Evolutionary conservation across 306 rosid genomes (phyloP).

Genomic region (Gleditsia sinensis): DNA sequence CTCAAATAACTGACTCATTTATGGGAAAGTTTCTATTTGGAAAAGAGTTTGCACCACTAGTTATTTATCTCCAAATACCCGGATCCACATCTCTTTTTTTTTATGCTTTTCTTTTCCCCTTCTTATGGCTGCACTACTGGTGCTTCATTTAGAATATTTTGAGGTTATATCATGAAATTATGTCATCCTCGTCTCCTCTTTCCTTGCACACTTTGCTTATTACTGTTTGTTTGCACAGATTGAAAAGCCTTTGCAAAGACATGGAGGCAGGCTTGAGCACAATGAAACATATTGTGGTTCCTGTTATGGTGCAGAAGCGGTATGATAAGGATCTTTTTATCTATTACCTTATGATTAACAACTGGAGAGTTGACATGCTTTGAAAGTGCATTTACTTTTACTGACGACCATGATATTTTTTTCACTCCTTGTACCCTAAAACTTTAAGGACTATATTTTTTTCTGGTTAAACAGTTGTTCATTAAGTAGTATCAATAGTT

Average conservation of each 20-base stretch:
- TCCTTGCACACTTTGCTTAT: constrained; percentile 26
- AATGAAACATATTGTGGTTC: constrained; percentile 99
- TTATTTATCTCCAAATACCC: neutral
- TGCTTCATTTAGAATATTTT: constrained; percentile 15
- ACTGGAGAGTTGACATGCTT: constrained; percentile 13
- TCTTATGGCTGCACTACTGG: constrained; percentile 2
- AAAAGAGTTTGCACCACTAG: neutral
- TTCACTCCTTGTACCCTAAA: neutral
- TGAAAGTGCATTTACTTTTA: neutral
- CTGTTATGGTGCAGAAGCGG: constrained; percentile 92
- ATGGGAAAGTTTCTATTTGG: neutral
- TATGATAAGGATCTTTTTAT: constrained; percentile 39
- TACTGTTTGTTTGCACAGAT: constrained; percentile 55
- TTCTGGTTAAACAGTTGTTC: constrained; percentile 11
- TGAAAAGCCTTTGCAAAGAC: constrained; percentile 90
- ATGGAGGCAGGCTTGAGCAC: constrained; percentile 99
- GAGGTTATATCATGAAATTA: neutral
- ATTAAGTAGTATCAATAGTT: constrained; percentile 16
- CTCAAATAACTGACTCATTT: neutral
- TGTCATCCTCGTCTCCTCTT: constrained; percentile 10
- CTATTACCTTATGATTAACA: constrained; percentile 22
- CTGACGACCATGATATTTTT: neutral
- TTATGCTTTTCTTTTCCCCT: constrained; percentile 4
- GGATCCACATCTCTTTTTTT: neutral
- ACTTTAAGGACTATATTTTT: neutral